A percentile compares a stretch with the other conserved stretches of the same genome.
These are phyloP conservation scores for Aureobasidium musti DNA, from an alignment of 2,329 filamentous ascomycete genomes.

Conservation along the genomic window DNA sequence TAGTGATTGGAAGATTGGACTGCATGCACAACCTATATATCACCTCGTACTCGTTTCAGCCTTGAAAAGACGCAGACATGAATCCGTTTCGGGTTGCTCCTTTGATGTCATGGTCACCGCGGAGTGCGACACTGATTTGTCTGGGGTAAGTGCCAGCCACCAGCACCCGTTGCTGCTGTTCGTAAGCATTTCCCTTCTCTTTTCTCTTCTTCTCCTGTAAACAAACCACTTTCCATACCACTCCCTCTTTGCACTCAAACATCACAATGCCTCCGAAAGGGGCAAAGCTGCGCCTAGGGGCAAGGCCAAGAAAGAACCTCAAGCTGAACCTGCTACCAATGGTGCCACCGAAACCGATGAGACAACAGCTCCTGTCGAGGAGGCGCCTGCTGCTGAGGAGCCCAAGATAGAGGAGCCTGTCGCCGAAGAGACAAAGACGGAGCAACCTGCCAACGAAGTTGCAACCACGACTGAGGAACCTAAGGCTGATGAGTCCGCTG, in stretches of 20 bases:
- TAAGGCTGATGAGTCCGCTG: neutral
- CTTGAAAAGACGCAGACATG: neutral
- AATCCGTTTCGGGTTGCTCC: constrained; percentile 7
- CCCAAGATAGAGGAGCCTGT: constrained; percentile 1
- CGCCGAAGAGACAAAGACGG: neutral
- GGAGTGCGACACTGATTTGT: constrained; percentile 21
- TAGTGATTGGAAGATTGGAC: neutral
- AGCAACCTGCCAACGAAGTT: neutral
- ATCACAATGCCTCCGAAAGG: constrained; percentile 33
- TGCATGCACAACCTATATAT: neutral
- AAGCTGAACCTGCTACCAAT: constrained; percentile 20
- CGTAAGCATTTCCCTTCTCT: neutral
- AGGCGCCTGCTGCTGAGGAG: constrained; percentile 15
- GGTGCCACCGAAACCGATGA: constrained; percentile 2
- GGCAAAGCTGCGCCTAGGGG: constrained; percentile 19
- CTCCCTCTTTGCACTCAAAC: neutral
- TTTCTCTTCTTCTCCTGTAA: neutral
- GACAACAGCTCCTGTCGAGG: neutral
- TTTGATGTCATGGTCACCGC: constrained; percentile 17
- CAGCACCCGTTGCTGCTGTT: constrained; percentile 15
- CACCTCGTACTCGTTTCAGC: constrained; percentile 7
- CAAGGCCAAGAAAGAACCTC: constrained; percentile 23
- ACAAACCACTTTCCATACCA: neutral
- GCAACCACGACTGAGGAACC: neutral
- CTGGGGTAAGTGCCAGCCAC: constrained; percentile 27